These are phyloP conservation scores for Agaricus bisporus DNA, from an alignment of 768 basidiomycete species.

Conservation along the genomic window DNA sequence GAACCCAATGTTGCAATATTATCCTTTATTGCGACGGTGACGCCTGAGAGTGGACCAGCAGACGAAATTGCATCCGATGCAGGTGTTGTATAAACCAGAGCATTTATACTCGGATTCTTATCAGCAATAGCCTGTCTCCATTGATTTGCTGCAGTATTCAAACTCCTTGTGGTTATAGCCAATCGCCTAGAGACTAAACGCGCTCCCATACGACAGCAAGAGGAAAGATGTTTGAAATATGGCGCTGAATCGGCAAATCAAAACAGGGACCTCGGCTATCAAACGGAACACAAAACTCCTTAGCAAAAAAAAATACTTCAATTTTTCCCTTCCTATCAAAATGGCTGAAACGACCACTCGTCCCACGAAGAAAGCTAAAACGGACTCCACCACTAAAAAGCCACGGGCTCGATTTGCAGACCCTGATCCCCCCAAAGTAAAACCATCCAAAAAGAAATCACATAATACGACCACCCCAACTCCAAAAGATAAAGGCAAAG, in stretches of 20 bases:
- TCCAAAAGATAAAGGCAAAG: slow-evolving; percentile 18
- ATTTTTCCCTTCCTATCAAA: not conserved
- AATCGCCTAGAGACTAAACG: not conserved
- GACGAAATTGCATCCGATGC: not conserved
- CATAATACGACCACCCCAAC: not conserved
- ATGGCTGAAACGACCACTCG: slow-evolving; percentile 3
- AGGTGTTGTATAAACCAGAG: slow-evolving; percentile 38
- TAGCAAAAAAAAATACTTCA: slow-evolving; percentile 2
- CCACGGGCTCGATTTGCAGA: slow-evolving; percentile 9
- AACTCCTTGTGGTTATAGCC: not conserved
- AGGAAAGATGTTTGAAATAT: not conserved
- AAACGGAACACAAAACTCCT: slow-evolving; percentile 9
- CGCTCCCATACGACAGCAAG: not conserved
- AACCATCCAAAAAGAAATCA: not conserved
- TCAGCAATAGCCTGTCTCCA: slow-evolving; percentile 26
- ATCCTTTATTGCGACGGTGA: slow-evolving; percentile 74
- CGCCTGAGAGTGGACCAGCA: slow-evolving; percentile 27
- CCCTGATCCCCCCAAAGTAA: slow-evolving; percentile 7
- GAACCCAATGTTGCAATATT: slow-evolving; percentile 69
- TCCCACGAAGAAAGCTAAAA: slow-evolving; percentile 4
- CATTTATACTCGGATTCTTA: slow-evolving; percentile 44
- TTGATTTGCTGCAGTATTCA: slow-evolving; percentile 11
- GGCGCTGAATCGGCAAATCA: not conserved
- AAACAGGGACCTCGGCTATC: not conserved
- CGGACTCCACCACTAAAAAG: slow-evolving; percentile 2